Evolutionary conservation across 257 asterid species (phyloP).

Genomic region (Linderniella brevidens): DNA sequence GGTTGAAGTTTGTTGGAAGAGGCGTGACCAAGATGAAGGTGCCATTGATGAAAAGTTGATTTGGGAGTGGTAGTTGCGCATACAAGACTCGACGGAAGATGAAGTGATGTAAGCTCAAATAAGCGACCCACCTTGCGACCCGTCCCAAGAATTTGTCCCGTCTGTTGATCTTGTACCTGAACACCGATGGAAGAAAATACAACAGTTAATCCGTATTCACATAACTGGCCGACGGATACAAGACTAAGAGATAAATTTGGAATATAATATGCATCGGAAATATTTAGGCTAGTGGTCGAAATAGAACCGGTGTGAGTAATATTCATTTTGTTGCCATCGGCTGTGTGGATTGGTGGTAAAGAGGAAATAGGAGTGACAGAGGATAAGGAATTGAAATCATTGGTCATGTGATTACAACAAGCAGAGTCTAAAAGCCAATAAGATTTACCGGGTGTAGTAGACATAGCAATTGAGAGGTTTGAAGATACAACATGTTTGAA

Average conservation of each 20-base stretch:
- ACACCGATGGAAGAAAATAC: neutral
- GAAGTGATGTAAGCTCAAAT: conserved; percentile 8
- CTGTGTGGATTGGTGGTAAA: conserved; percentile 2
- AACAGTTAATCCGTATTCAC: conserved; percentile 1
- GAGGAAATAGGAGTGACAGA: neutral
- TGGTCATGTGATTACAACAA: conserved; percentile 13
- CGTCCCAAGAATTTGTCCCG: conserved; percentile 6
- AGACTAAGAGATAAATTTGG: conserved; percentile 1
- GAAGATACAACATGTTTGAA: too few species aligned
- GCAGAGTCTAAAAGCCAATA: too few species aligned
- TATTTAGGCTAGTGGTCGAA: conserved; percentile 2
- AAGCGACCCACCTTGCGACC: conserved; percentile 8
- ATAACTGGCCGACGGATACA: conserved; percentile 4
- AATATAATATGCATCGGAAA: neutral
- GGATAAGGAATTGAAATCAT: neutral
- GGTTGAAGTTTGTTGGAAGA: neutral
- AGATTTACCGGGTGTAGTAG: conserved; percentile 8
- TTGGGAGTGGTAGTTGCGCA: conserved; percentile 2
- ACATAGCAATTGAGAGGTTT: conserved; percentile 3
- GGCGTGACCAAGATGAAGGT: conserved; percentile 8
- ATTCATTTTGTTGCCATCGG: conserved; percentile 1
- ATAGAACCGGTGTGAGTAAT: too few species aligned
- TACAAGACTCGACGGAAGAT: neutral
- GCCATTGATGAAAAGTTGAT: neutral
- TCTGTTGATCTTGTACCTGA: conserved; percentile 7